phyloP scores from a whole-genome alignment of 257 asterid species.

The Parsonsia alboflavescens region DNA sequence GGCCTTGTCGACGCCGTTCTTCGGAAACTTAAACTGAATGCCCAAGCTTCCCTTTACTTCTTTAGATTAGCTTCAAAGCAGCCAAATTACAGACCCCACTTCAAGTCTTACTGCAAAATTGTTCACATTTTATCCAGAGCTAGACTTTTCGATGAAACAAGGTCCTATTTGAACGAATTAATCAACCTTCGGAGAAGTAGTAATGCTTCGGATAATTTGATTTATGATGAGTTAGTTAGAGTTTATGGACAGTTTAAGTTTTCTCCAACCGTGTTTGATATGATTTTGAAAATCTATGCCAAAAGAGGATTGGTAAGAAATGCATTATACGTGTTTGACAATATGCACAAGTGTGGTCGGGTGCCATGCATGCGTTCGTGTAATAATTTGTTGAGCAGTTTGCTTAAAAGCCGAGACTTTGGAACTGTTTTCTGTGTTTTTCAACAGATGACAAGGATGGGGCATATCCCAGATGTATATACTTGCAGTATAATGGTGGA shows the following conservation, averaged over 20 bases:
- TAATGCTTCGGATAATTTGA: constrained; percentile 22
- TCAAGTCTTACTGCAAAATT: constrained; percentile 51
- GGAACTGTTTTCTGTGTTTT: constrained; percentile 49
- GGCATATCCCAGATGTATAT: constrained; percentile 69
- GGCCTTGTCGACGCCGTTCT: constrained; percentile 60
- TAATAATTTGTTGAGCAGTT: constrained; percentile 68
- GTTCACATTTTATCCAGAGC: constrained; percentile 65
- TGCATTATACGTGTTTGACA: constrained; percentile 80
- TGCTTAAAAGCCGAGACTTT: constrained; percentile 49
- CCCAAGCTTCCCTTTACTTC: constrained; percentile 62
- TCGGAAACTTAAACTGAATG: constrained; percentile 49
- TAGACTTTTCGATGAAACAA: constrained; percentile 59
- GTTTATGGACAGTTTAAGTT: constrained; percentile 59
- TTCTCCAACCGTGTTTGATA: constrained; percentile 74
- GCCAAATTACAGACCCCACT: constrained; percentile 50
- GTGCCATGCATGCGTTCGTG: constrained; percentile 73
- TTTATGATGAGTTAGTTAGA: constrained; percentile 46
- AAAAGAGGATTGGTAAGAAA: constrained; percentile 57
- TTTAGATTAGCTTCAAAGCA: constrained; percentile 58
- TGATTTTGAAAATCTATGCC: constrained; percentile 48
- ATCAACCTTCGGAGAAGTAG: constrained; percentile 38
- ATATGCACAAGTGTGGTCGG: constrained; percentile 69
- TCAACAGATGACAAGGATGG: constrained; percentile 63
- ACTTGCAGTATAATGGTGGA: constrained; percentile 72
- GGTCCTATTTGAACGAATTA: constrained; percentile 39